These are phyloP conservation scores for Dictyostelium brefeldianum DNA, from an alignment of 78 protist species.

Conservation along the genomic window DNA sequence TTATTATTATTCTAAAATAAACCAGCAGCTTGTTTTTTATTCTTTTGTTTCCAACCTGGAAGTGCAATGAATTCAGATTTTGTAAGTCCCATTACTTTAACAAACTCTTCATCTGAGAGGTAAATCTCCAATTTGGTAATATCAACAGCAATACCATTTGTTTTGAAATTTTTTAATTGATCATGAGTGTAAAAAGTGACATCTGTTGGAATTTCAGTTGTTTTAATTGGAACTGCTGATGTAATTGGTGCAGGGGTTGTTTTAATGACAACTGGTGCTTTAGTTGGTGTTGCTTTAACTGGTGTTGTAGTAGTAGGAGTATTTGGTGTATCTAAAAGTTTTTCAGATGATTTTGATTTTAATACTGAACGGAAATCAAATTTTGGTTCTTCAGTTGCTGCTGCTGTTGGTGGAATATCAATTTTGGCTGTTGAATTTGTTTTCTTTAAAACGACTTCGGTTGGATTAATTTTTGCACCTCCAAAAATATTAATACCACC, in stretches of 20 bases:
- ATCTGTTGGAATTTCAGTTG: conserved; percentile 15
- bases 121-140: conserved; percentile 43
- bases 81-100: neutral
- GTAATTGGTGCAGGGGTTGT: conserved; percentile 22
- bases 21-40: conserved; percentile 24
- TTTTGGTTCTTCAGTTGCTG: neutral
- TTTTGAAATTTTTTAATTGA: conserved; percentile 31
- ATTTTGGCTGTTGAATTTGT: conserved; percentile 8
- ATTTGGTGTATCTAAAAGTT: neutral
- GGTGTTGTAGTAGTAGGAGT: neutral
- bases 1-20: conserved; percentile 18
- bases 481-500: conserved; percentile 57
- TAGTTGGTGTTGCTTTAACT: conserved; percentile 24
- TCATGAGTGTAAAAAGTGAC: conserved; percentile 12
- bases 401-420: neutral
- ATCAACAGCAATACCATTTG: conserved; percentile 1
- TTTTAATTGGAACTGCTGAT: conserved; percentile 1
- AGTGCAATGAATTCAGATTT: conserved; percentile 30
- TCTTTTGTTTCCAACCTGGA: conserved; percentile 71
- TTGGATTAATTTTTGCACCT: conserved; percentile 34
- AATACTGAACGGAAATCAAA: conserved; percentile 70
- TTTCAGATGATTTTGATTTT: conserved; percentile 26
- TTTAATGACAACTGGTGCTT: conserved; percentile 22
- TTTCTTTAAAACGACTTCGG: conserved; percentile 45
- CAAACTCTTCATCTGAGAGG: conserved; percentile 42